A percentile compares a stretch with the other conserved stretches of the same genome.
Conservation (phyloP, 768 basidiomycete genomes). For the Termitomyces sp. region DNA sequence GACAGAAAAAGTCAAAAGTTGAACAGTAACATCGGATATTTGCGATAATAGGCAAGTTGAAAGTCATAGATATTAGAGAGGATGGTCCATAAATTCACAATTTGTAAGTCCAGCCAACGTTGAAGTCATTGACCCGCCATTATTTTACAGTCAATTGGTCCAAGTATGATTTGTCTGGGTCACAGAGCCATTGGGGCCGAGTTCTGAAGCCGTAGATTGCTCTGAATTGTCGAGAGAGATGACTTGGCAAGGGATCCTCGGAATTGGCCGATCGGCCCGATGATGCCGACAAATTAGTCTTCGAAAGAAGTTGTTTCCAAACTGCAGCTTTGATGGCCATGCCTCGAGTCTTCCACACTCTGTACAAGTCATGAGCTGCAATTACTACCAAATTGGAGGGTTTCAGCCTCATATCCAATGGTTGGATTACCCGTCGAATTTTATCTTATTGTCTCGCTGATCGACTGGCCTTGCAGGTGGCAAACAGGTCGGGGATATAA, state of each 20-base stretch:
- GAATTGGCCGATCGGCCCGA: neutral
- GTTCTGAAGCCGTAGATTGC: neutral
- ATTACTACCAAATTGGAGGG: constrained; percentile 24
- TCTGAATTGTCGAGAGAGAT: neutral
- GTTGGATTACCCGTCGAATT: constrained; percentile 4
- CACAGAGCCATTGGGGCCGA: neutral
- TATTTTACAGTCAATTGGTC: neutral
- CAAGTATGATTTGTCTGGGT: neutral
- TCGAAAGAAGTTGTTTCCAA: neutral
- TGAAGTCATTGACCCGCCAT: neutral
- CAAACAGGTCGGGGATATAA: constrained; percentile 9
- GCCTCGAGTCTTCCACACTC: neutral
- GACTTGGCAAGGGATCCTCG: neutral
- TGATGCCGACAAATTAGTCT: neutral
- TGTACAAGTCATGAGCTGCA: constrained; percentile 8
- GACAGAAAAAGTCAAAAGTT: neutral
- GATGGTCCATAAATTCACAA: neutral
- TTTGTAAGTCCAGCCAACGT: neutral
- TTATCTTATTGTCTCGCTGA: neutral
- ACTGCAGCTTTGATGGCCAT: neutral
- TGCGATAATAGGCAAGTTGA: neutral
- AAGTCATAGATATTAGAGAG: neutral
- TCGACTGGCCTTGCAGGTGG: neutral
- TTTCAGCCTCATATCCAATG: constrained; percentile 20
- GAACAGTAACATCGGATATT: neutral